Evolutionary conservation across 768 basidiomycete species (phyloP).

Genomic region (Kwoniella dendrophila): DNA sequence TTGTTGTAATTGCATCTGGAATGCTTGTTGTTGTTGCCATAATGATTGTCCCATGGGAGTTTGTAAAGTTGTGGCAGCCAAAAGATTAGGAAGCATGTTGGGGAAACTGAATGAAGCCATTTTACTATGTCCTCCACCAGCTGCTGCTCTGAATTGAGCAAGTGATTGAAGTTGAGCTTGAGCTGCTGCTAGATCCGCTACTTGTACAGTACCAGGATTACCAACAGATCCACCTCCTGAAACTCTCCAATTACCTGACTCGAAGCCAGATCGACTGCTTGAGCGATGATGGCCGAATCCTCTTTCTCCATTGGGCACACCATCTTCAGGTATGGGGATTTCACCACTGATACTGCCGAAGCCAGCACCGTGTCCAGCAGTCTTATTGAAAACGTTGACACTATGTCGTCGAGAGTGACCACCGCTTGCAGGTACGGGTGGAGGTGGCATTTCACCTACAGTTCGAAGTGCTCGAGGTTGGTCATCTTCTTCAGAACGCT

Average conservation of each 20-base stretch:
- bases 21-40: constrained; percentile 90
- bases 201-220: constrained; percentile 11
- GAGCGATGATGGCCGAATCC: constrained; percentile 46
- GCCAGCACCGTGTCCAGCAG: constrained; percentile 65
- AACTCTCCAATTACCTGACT: constrained; percentile 73
- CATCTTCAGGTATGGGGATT: constrained; percentile 42
- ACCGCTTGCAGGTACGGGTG: constrained; percentile 40
- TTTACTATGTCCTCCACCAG: constrained; percentile 79
- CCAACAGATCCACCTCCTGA: constrained; percentile 62
- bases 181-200: constrained; percentile 87
- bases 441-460: constrained; percentile 46
- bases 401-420: constrained; percentile 49
- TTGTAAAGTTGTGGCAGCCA: constrained; percentile 88
- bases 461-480: constrained; percentile 24
- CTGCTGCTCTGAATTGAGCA: constrained; percentile 94
- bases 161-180: constrained; percentile 95
- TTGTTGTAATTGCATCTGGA: constrained; percentile 90
- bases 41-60: constrained; percentile 74
- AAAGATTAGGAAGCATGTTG: constrained; percentile 96
- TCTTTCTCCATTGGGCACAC: constrained; percentile 21
- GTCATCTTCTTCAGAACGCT: constrained; percentile 19
- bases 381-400: constrained; percentile 51
- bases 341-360: constrained; percentile 63
- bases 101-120: constrained; percentile 98
- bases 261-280: constrained; percentile 48